A percentile compares a stretch with the other conserved stretches of the same genome.
Evolutionary conservation across 1,284 basidiomycete species (phyloP).

Genomic region (Tilletia caries): DNA sequence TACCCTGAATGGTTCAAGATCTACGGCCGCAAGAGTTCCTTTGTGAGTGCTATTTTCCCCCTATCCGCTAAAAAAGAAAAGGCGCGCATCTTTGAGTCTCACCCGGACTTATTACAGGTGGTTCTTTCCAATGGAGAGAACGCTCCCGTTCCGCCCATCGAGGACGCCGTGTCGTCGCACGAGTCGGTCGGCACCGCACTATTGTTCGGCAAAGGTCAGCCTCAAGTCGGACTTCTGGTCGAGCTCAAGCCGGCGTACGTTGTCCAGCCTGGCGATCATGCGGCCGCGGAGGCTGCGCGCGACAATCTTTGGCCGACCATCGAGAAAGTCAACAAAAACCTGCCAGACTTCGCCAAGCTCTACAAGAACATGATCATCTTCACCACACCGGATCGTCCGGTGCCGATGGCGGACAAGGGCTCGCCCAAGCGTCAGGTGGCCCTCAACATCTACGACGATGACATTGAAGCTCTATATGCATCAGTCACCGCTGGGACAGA

Average conservation of each 20-base stretch:
- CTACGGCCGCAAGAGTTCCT: constrained; percentile 3
- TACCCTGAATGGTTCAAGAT: constrained; percentile 10
- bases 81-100: no score
- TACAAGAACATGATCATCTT: constrained; percentile 14
- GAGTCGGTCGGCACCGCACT: background rate
- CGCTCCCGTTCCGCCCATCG: constrained; percentile 1
- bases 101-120: background rate
- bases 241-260: background rate
- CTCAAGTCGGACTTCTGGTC: constrained; percentile 6
- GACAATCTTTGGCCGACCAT: constrained; percentile 4
- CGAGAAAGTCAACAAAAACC: background rate
- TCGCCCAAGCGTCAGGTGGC: constrained; percentile 4
- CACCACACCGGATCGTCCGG: background rate
- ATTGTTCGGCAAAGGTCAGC: background rate
- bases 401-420: background rate
- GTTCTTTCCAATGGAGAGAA: constrained; percentile 9
- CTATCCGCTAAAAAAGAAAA: no score
- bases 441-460: background rate
- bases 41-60: background rate
- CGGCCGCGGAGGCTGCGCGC: background rate
- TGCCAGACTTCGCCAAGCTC: constrained; percentile 10
- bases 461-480: constrained; percentile 3
- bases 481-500: background rate
- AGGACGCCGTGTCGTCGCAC: background rate
- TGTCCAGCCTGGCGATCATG: background rate